Base-by-base conservation (phyloP, 2,329 filamentous ascomycete species). In the Fusarium redolens region DNA sequence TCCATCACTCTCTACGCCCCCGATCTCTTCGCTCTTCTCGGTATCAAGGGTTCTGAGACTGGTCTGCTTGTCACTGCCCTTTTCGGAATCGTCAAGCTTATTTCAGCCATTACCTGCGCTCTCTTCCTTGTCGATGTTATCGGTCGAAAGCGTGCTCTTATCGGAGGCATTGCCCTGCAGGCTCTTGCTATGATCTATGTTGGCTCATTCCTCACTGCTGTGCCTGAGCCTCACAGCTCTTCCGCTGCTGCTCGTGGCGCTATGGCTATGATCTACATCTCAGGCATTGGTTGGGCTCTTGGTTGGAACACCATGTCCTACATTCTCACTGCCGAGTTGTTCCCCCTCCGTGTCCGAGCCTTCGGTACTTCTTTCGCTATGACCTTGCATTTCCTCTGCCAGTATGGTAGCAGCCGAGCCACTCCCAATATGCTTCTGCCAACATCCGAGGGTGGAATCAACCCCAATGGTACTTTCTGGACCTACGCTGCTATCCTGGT, bases 241-340 rank as follows among this genome's bases (percentile, higher is more conserved):
- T 51, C 62, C 4, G 8, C 28, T 5, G 62, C 65, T 4, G 63
- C 65, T 9, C 35, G 22, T 20, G 65, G 62, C 17, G 65, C 65
- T 5, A 74, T 74, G 38, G 64, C 58, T 0, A 63, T 65, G 35
- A 69, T 74, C 12, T 74, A 72, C 14, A 44, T 74, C 10, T 67
- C 72, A 11, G 72, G 71, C 5, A 61, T 74, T 14, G 68, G 72
- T 1, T 74, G 68, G 71, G 68, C 72, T 8, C 64, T 74, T 18
- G 72, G 72, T 10, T 55, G 72, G 37, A 74, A 69, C 31, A 74
- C 71, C 0, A 54, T 74, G 43, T 73, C 68, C 7, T 74, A 74
- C 37, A 62, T 74, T 6, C 72, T 74, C 1, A 70, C 67, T 2
- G 68, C 67, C 5, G 68, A 71, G 41, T 40, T 71, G 6, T 71